Evolutionary conservation across 2,329 filamentous ascomycete genomes (phyloP), one percentile per base, ranked within the genome.

Genomic region (Xylariaceae sp.): DNA sequence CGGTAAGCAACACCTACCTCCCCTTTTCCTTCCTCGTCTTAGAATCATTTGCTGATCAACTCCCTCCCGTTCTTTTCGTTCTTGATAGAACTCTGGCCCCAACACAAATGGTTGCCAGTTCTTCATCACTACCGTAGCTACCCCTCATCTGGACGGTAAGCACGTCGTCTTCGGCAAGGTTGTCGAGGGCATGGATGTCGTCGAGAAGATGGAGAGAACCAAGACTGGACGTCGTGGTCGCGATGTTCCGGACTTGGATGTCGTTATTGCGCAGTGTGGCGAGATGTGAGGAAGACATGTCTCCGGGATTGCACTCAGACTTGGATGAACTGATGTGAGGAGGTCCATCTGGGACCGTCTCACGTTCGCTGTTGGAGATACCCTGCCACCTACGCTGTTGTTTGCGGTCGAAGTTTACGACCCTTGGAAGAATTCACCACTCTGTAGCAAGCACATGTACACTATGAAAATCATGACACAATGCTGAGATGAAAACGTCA

Each of bases 111-210:
- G 94, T 44, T 92, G 86, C 61, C 94, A 97, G 72, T 99, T 99
- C 80, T 99, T 99, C 81, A 93, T 97, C 77, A 97, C 92, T 1
- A 94, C 90, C 0, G 88, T 88, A 1, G 81, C 89, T 4, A 94
- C 93, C 0, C 90, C 91, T 1, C 95, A 95, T 72, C 78, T 99
- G 30, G 89, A 97, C 75, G 84, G 83, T 71, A 97, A 97, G 77
- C 94, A 99, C 73, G 92, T 96, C 58, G 92, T 97, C 15, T 97
- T 97, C 69, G 94, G 94, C 54, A 88, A 89, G 73, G 93, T 97
- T 1, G 80, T 91, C 50, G 89, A 92, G 47, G 92, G 93, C 44
- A 88, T 97, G 83, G 91, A 97, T 61, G 86, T 97, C 4, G 89
- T 97, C 49, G 83, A 81, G 66, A 97, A 96, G 84, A 88, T 99